phyloP scores from a whole-genome alignment of 352 stramenopile genomes.

The Phytopythium oedochilum region DNA sequence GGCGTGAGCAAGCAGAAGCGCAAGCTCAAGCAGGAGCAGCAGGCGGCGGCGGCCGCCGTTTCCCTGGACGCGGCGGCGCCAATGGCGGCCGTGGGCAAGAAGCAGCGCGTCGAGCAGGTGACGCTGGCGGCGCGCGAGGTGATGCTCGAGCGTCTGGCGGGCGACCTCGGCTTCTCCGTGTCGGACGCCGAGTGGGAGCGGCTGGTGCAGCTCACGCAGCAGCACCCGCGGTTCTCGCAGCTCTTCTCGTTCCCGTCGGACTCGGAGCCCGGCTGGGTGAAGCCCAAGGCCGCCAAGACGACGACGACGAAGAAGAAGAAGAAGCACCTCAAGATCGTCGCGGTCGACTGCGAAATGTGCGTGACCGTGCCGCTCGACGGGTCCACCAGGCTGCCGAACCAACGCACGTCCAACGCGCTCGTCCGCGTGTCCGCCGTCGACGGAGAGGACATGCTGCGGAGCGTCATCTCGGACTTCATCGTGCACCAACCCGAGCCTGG shows the following conservation, averaged over 20 bases:
- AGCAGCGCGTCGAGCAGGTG: slow-evolving; percentile 55
- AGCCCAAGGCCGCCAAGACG: slow-evolving; percentile 44
- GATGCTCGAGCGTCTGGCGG: slow-evolving; percentile 59
- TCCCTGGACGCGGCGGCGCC: slow-evolving; percentile 1
- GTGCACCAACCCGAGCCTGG: slow-evolving; percentile 74
- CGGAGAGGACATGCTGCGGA: slow-evolving; percentile 69
- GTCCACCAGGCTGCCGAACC: background rate
- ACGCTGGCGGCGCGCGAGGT: slow-evolving; percentile 64
- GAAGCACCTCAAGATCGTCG: slow-evolving; percentile 61
- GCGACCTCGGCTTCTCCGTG: slow-evolving; percentile 53
- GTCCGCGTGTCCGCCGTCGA: slow-evolving; percentile 80
- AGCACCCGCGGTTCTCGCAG: slow-evolving; percentile 49
- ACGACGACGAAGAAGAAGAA: slow-evolving; percentile 76
- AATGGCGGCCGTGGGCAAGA: slow-evolving; percentile 31
- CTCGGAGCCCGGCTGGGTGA: slow-evolving; percentile 44
- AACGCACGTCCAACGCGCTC: slow-evolving; percentile 47
- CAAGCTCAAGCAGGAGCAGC: slow-evolving; percentile 9
- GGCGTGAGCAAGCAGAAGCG: slow-evolving; percentile 26
- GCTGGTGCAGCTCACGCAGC: slow-evolving; percentile 63
- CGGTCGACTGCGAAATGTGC: slow-evolving; percentile 87
- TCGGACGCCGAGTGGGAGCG: slow-evolving; percentile 55
- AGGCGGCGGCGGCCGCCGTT: background rate
- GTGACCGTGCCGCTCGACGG: slow-evolving; percentile 34
- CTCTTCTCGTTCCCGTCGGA: slow-evolving; percentile 50
- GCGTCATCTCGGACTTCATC: slow-evolving; percentile 72